Evolutionary conservation across 352 stramenopile genomes (phyloP).

Genomic region (Phytophthora tubulina): DNA sequence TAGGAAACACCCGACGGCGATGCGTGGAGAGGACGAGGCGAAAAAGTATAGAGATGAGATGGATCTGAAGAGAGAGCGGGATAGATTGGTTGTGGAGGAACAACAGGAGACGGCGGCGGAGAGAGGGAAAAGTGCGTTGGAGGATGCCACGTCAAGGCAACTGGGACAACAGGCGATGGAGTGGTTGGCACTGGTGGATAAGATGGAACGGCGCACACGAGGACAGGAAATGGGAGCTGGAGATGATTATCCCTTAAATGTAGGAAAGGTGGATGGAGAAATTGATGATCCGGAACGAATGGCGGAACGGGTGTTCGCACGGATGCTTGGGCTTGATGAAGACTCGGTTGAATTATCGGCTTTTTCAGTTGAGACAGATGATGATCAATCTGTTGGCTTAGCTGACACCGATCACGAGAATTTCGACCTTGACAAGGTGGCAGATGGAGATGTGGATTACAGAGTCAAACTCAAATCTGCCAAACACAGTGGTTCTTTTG

Average conservation of each 20-base stretch:
- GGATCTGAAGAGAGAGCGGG: slow-evolving; percentile 49
- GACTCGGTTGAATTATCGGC: slow-evolving; percentile 46
- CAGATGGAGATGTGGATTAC: neutral
- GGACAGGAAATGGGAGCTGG: slow-evolving; percentile 22
- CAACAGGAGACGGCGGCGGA: slow-evolving; percentile 45
- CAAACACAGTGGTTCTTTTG: slow-evolving; percentile 2
- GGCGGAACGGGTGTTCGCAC: slow-evolving; percentile 49
- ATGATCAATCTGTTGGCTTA: slow-evolving; percentile 25
- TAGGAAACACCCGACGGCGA: slow-evolving; percentile 39
- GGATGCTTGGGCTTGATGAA: slow-evolving; percentile 54
- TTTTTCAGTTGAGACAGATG: slow-evolving; percentile 51
- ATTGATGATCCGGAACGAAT: slow-evolving; percentile 23
- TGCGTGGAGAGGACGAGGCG: slow-evolving; percentile 53
- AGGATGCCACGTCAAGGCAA: slow-evolving; percentile 42
- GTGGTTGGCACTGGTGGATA: slow-evolving; percentile 66
- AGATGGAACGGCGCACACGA: slow-evolving; percentile 41
- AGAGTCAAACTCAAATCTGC: slow-evolving; percentile 16
- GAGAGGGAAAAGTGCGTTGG: slow-evolving; percentile 50
- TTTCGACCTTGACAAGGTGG: slow-evolving; percentile 6
- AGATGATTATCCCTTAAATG: slow-evolving; percentile 16
- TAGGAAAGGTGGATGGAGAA: slow-evolving; percentile 11
- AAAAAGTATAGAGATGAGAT: slow-evolving; percentile 51
- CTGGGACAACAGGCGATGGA: slow-evolving; percentile 58
- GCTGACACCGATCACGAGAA: slow-evolving; percentile 16
- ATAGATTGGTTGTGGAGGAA: slow-evolving; percentile 46